These are phyloP conservation scores for Salix brachista DNA, from an alignment of 345 rosid species.

Conservation along the genomic window DNA sequence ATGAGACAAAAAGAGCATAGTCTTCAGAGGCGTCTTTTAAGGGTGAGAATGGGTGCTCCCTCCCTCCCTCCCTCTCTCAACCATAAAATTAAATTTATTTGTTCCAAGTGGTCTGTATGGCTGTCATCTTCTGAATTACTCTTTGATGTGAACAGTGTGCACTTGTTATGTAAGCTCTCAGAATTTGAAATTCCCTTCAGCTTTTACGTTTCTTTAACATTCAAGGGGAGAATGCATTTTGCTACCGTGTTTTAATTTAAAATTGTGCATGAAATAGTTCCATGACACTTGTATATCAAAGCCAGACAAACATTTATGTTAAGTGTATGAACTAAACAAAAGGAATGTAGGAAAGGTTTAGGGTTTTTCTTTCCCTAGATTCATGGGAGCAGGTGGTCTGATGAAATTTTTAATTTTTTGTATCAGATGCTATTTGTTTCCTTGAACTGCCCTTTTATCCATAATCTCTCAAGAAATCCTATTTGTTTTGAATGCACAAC, in stretches of 20 bases:
- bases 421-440: neutral
- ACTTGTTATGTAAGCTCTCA: neutral
- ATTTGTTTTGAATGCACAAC: neutral
- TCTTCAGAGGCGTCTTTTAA: conserved; percentile 88
- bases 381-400: neutral
- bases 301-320: neutral
- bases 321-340: neutral
- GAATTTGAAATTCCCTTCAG: neutral
- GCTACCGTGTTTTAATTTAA: neutral
- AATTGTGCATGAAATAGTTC: neutral
- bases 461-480: neutral
- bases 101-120: neutral
- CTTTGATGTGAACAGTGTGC: neutral
- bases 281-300: neutral
- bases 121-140: neutral
- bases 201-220: neutral
- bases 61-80: neutral
- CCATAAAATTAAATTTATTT: neutral
- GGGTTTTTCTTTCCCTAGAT: neutral
- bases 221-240: neutral
- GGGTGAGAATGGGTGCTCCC: conserved; percentile 38
- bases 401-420: neutral
- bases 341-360: neutral
- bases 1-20: conserved; percentile 89
- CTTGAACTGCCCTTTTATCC: neutral